Percentiles rank a stretch among this genome's conserved stretches.
These are phyloP conservation scores for Aspergillus sp. DNA, from an alignment of 2,329 filamentous ascomycete genomes.

Conservation along the genomic window DNA sequence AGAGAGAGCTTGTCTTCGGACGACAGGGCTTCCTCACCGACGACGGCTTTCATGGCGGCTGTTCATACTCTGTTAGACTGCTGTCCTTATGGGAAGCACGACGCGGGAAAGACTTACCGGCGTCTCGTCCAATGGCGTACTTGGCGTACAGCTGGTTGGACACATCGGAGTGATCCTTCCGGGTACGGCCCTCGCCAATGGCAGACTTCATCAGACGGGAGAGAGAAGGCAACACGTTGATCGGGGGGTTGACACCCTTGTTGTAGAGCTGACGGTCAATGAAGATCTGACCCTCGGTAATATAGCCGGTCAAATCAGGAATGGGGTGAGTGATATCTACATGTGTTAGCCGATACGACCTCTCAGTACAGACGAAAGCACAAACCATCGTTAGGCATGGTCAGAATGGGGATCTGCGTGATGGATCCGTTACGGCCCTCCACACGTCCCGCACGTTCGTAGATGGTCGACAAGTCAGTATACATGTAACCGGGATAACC, in stretches of 20 bases:
- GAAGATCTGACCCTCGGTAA: slow-evolving; percentile 98
- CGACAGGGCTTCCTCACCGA: slow-evolving; percentile 94
- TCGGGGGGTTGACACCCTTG: slow-evolving; percentile 96
- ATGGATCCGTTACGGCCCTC: slow-evolving; percentile 96
- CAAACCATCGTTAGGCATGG: slow-evolving; percentile 95
- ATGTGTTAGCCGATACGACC: not conserved
- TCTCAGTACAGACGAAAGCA: not conserved
- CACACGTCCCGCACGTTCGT: slow-evolving; percentile 98
- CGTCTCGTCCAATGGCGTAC: slow-evolving; percentile 98
- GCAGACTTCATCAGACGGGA: slow-evolving; percentile 99
- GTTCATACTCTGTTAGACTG: slow-evolving; percentile 1
- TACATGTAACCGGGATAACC: slow-evolving; percentile 99
- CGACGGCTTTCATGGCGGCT: slow-evolving; percentile 98
- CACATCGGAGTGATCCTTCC: slow-evolving; percentile 95
- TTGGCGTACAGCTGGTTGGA: slow-evolving; percentile 99
- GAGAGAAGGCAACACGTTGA: slow-evolving; percentile 96
- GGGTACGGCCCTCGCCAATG: slow-evolving; percentile 94
- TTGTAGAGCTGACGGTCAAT: slow-evolving; percentile 91
- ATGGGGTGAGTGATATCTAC: slow-evolving; percentile 95
- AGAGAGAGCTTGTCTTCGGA: slow-evolving; percentile 96
- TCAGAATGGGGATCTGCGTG: slow-evolving; percentile 97
- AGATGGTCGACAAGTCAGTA: slow-evolving; percentile 99
- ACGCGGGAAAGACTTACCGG: slow-evolving; percentile 43
- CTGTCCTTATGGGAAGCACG: no score
- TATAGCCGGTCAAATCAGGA: slow-evolving; percentile 97